Base-by-base conservation (phyloP, 768 basidiomycete species). In the Floccularia luteovirens region DNA sequence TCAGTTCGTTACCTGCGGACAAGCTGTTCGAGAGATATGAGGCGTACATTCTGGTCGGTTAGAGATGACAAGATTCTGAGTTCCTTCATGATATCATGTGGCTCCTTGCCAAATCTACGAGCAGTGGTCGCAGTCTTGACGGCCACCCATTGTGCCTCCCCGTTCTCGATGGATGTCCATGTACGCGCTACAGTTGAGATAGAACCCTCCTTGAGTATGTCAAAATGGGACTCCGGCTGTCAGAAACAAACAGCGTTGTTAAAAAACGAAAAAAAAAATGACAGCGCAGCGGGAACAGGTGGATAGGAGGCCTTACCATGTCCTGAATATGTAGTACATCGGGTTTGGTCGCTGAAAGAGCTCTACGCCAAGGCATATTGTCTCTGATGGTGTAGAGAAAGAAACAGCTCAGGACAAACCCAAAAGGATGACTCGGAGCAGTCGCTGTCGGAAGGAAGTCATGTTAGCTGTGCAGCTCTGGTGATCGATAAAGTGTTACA, bases 51-150 rank as follows among this genome's bases (percentile, higher is more conserved):
- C 5, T 52, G 48, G 54, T 84, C 77, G 2, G 59, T 62, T 31
- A 75, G 50, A 4, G 49, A 49, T 0, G 60, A 58, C 22, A 85
- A 61, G 3, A 82, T 46, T 33, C 77, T 62, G 23, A 70, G 58
- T 53, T 85, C 82, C 50, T 80, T 83, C 41, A 75, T 47, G 48
- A 85, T 79, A 46, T 85, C 81, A 53, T 85, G 82, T 0, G 82
- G 82, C 45, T 79, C 76, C 48, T 68, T 72, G 11, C 72, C 60
- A 44, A 66, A 68, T 46, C 61, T 62, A 27, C 62, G 60, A 8
- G 54, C 48, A 1, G 64, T 63, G 2, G 75, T 59, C 3, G 79
- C 67, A 11, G 69, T 64, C 53, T 84, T 84, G 27, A 80, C 61
- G 8, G 74, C 72, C 3, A 77, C 51, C 62, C 66, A 69, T 47